phyloP scores from a whole-genome alignment of 1,284 basidiomycete species.

The Ganoderma boninense region DNA sequence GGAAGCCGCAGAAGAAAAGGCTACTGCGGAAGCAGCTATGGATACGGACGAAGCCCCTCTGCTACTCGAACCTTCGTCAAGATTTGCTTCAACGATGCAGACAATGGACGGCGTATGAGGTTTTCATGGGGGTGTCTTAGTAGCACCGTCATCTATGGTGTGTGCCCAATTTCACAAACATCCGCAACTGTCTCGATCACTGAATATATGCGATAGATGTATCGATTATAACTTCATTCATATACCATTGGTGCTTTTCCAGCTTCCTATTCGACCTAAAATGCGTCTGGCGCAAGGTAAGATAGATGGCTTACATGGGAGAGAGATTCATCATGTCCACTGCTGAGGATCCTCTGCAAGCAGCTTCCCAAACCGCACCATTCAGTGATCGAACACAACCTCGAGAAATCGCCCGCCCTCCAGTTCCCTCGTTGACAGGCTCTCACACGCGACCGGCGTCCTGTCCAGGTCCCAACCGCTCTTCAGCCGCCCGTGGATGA shows the following conservation, averaged over 20 bases:
- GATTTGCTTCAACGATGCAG: constrained; percentile 53
- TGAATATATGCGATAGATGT: constrained; percentile 16
- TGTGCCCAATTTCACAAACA: not conserved
- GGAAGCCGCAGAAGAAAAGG: constrained; percentile 30
- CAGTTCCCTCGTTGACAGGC: constrained; percentile 39
- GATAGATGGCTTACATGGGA: not conserved
- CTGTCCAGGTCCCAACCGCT: constrained; percentile 76
- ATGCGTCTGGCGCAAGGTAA: not conserved
- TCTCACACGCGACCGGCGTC: constrained; percentile 38
- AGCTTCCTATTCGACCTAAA: not conserved
- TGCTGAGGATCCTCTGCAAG: constrained; percentile 8
- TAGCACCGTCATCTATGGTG: not conserved
- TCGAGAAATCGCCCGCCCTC: constrained; percentile 44
- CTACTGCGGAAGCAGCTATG: constrained; percentile 34
- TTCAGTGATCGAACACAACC: constrained; percentile 38
- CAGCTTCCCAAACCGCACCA: not conserved
- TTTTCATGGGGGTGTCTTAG: not conserved
- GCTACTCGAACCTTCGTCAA: constrained; percentile 43
- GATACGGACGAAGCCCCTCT: constrained; percentile 44
- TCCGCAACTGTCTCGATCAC: too few species aligned
- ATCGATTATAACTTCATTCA: constrained; percentile 14
- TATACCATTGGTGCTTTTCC: not conserved
- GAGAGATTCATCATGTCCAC: constrained; percentile 1
- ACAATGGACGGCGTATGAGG: constrained; percentile 49
- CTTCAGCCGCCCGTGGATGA: constrained; percentile 73